Evolutionary conservation across 1,139 yeast species (phyloP).

Genomic region (Pichia sp.): DNA sequence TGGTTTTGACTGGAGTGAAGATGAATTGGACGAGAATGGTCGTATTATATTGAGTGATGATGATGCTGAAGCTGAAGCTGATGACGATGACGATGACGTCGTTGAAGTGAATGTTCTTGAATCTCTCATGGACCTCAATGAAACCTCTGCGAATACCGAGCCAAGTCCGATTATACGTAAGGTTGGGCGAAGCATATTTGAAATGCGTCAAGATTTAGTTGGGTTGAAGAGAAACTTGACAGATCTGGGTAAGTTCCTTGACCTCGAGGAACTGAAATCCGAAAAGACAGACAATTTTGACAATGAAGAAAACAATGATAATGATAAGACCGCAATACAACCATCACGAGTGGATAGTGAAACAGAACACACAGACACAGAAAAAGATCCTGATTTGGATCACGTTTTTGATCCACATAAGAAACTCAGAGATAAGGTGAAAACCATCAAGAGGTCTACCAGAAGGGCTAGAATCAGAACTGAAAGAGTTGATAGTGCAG

Average conservation of each 20-base stretch:
- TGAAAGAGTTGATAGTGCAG: conserved; percentile 19
- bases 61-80: conserved; percentile 2
- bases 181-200: conserved; percentile 26
- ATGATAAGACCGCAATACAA: neutral
- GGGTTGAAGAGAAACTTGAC: conserved; percentile 22
- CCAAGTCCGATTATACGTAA: conserved; percentile 27
- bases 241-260: conserved; percentile 10
- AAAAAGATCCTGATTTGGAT: conserved; percentile 12
- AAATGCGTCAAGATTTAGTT: conserved; percentile 29
- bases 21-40: too few relatives aligned
- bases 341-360: too few relatives aligned
- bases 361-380: too few relatives aligned
- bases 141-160: conserved; percentile 14
- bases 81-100: neutral
- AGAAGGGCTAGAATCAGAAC: conserved; percentile 46
- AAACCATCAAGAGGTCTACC: conserved; percentile 56
- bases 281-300: neutral
- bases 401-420: conserved; percentile 25
- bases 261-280: conserved; percentile 1
- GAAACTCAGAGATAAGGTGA: conserved; percentile 17
- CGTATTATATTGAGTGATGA: too few relatives aligned
- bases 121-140: neutral
- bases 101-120: neutral
- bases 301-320: neutral
- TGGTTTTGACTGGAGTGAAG: conserved; percentile 12